These are phyloP conservation scores for Camellia sinensis DNA, from an alignment of 148 eudicot genomes.

Conservation along the genomic window DNA sequence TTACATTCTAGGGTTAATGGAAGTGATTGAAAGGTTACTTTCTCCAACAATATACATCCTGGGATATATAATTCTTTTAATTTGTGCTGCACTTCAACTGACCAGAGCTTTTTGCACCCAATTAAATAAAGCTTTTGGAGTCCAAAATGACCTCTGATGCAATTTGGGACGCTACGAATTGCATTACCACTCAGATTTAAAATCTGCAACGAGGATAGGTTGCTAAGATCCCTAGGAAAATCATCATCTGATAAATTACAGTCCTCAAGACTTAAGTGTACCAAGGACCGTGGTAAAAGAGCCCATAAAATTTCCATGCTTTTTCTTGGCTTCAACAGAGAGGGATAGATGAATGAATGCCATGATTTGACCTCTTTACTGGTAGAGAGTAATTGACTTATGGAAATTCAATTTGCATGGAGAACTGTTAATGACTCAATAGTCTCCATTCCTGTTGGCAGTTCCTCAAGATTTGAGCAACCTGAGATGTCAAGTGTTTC, in stretches of 20 bases:
- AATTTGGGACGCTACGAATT: neutral
- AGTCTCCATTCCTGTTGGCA: neutral
- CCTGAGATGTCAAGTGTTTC: constrained; percentile 12
- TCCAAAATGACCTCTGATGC: neutral
- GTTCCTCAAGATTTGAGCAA: neutral
- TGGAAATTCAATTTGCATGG: neutral
- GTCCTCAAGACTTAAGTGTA: neutral
- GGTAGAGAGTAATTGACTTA: neutral
- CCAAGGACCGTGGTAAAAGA: neutral
- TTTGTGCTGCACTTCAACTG: neutral
- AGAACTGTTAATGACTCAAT: neutral
- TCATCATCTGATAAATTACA: neutral
- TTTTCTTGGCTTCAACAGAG: neutral
- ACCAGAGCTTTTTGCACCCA: neutral
- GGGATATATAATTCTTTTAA: neutral
- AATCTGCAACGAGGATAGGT: neutral
- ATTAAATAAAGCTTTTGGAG: neutral
- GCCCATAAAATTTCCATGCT: neutral
- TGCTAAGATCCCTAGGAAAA: neutral
- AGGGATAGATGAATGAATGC: neutral
- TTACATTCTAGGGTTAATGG: neutral
- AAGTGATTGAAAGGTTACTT: neutral
- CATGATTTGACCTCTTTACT: neutral
- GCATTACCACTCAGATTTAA: neutral
- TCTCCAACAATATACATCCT: neutral